A percentile compares a stretch with the other conserved stretches of the same genome.
Conservation (phyloP, 257 asterid genomes). For the Plantago major region DNA sequence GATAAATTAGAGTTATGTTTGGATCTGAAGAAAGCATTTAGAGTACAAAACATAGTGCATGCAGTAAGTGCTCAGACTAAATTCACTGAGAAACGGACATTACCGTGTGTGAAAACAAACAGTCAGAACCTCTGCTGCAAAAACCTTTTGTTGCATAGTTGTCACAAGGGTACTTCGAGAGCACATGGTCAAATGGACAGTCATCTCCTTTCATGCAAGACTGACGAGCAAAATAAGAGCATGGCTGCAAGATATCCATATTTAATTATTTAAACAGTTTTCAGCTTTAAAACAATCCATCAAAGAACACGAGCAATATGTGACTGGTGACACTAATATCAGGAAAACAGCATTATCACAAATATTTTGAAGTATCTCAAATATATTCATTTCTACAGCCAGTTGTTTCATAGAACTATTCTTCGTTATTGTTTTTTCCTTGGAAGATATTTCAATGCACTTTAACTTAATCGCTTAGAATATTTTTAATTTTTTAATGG, state of each 20-base stretch:
- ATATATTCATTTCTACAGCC: too few species aligned
- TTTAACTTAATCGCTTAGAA: too few species aligned
- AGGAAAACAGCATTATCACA: too few species aligned
- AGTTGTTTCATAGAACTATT: too few species aligned
- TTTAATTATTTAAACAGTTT: slow-evolving; percentile 2
- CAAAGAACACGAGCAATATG: slow-evolving; percentile 5
- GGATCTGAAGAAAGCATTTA: background rate
- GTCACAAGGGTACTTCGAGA: slow-evolving; percentile 83
- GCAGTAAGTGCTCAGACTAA: background rate
- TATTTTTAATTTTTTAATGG: too few species aligned
- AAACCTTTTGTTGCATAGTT: slow-evolving; percentile 52
- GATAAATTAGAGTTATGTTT: slow-evolving; percentile 17
- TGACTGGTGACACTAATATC: slow-evolving; percentile 3
- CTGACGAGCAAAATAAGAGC: slow-evolving; percentile 78
- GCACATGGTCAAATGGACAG: slow-evolving; percentile 87
- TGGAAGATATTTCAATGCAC: too few species aligned
- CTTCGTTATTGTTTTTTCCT: too few species aligned
- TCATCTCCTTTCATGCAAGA: slow-evolving; percentile 96
- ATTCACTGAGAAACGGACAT: slow-evolving; percentile 18
- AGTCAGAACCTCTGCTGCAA: slow-evolving; percentile 78
- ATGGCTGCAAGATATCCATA: slow-evolving; percentile 60
- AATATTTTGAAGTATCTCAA: too few species aligned
- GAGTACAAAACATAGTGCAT: slow-evolving; percentile 9
- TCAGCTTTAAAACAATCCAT: slow-evolving; percentile 12
- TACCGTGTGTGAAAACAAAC: slow-evolving; percentile 90